Percentiles rank a stretch among this genome's conserved stretches.
Evolutionary conservation across 31 red algal species (phyloP).

Genomic region (Odonthalia washingtoniensis): DNA sequence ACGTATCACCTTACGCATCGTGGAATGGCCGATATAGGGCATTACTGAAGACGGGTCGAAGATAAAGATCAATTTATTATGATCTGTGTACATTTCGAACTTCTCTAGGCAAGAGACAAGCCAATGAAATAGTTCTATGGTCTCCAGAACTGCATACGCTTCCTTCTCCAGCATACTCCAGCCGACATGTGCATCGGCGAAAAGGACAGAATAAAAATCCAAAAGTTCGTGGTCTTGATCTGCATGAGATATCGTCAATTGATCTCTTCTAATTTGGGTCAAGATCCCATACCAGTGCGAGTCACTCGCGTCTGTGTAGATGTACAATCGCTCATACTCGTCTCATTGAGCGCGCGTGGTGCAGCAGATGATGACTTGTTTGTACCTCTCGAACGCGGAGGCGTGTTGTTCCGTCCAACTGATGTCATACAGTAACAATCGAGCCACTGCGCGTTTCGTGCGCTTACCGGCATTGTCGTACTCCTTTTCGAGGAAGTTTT

Average conservation of each 20-base stretch:
- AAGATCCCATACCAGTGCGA: neutral
- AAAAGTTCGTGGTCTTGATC: neutral
- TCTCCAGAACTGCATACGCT: neutral
- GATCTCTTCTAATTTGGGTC: neutral
- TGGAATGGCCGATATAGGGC: neutral
- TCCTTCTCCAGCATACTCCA: neutral
- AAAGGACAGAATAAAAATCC: neutral
- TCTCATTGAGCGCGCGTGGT: neutral
- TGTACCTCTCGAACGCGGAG: neutral
- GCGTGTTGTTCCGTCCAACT: neutral
- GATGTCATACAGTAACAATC: neutral
- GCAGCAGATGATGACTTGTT: neutral
- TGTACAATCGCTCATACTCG: neutral
- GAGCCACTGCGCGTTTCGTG: slow-evolving; percentile 20
- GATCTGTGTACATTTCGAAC: neutral
- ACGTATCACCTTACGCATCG: neutral
- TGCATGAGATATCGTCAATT: neutral
- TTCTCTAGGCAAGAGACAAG: neutral
- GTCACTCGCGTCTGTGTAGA: neutral
- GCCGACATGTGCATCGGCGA: neutral
- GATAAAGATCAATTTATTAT: neutral
- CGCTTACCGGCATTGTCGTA: neutral
- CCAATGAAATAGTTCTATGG: neutral
- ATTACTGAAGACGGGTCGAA: neutral
- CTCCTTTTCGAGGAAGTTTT: slow-evolving; percentile 25